A percentile compares a stretch with the other conserved stretches of the same genome.
Conservation (phyloP, 148 eudicot genomes). For the Pharnaceum exiguum region DNA sequence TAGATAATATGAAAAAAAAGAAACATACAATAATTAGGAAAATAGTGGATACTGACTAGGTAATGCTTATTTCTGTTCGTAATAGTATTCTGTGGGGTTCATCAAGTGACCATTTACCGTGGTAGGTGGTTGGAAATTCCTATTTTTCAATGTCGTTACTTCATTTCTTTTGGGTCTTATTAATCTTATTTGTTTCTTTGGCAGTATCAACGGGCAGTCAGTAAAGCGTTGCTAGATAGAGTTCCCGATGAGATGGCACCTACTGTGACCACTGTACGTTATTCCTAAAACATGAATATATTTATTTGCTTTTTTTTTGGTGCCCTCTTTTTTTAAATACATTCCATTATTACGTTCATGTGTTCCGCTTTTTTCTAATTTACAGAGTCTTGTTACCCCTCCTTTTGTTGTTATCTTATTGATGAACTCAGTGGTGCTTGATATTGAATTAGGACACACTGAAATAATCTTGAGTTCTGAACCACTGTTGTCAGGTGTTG, state of each 20-base stretch:
- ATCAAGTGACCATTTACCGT: no score
- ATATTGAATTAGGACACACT: not conserved
- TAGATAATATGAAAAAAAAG: not conserved
- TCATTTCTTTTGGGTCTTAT: no score
- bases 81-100: no score
- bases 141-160: no score
- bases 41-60: no score
- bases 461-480: not conserved
- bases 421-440: not conserved
- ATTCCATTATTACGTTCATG: not conserved
- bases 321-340: not conserved
- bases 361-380: not conserved
- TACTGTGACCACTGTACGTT: slow-evolving; percentile 59
- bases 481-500: slow-evolving; percentile 48
- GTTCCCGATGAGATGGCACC: slow-evolving; percentile 73
- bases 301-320: not conserved
- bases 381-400: not conserved
- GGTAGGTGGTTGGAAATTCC: no score
- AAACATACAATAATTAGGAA: not conserved
- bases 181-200: slow-evolving; percentile 13
- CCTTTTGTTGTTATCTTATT: not conserved
- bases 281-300: not conserved
- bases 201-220: slow-evolving; percentile 86
- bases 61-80: no score
- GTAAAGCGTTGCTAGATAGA: slow-evolving; percentile 81